These are phyloP conservation scores for Blastobotrys raffinosifermentans DNA, from an alignment of 1,139 yeast species.

Conservation along the genomic window DNA sequence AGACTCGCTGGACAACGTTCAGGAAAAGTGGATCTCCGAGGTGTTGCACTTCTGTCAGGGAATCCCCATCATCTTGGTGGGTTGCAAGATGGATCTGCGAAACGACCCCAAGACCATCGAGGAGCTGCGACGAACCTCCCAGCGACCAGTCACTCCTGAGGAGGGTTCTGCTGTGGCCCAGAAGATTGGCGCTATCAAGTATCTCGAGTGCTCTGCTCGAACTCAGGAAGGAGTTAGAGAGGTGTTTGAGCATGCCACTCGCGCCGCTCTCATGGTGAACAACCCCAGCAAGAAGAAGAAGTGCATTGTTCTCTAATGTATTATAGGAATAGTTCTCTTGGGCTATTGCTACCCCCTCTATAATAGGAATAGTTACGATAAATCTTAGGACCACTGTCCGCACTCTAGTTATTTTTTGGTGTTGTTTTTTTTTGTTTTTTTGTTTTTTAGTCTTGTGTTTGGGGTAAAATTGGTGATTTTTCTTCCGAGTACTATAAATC, in stretches of 20 bases:
- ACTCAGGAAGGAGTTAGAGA: constrained; percentile 69
- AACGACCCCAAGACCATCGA: constrained; percentile 70
- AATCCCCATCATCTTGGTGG: constrained; percentile 85
- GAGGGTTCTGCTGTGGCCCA: constrained; percentile 85
- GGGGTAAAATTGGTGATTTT: background rate
- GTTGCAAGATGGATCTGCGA: constrained; percentile 89
- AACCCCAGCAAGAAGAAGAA: constrained; percentile 37
- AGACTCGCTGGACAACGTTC: constrained; percentile 87
- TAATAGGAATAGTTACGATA: no score
- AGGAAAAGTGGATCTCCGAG: constrained; percentile 93
- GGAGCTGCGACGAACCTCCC: constrained; percentile 72
- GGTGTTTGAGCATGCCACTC: constrained; percentile 85
- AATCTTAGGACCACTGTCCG: no score
- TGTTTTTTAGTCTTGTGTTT: constrained; percentile 6
- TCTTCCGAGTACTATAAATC: background rate
- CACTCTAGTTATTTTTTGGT: constrained; percentile 3
- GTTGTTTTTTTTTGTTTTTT: constrained; percentile 3
- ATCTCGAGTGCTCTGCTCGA: constrained; percentile 82
- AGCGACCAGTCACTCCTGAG: constrained; percentile 75
- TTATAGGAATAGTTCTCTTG: no score
- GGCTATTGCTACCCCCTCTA: no score
- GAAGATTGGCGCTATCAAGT: constrained; percentile 74
- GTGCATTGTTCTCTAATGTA: constrained; percentile 58
- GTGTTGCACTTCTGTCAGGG: constrained; percentile 93
- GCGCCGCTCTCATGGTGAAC: constrained; percentile 71